Base-by-base conservation (phyloP, 768 basidiomycete genomes). In the Exsudoporus frostii region DNA sequence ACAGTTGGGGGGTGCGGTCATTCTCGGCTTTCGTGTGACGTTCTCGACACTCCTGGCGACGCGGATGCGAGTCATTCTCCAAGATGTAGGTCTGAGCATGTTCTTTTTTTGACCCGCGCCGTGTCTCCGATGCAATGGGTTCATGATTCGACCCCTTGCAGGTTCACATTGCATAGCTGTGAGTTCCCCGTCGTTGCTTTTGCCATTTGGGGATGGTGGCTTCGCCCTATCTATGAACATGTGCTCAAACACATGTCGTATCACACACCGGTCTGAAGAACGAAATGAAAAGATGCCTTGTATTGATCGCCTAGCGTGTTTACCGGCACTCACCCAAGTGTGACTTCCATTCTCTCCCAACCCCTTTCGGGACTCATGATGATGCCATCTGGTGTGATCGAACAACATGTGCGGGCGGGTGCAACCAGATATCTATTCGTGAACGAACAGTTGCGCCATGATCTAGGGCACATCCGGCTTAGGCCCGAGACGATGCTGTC, bases 241-340 rank as follows among this genome's bases (percentile, higher is more conserved):
- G 54, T 52, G 54, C 41, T 37, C 57, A 38, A 57, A 57, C 62
- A 58, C 62, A 61, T 61, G 62, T 42, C 51, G 29, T 27, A 53
- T 50, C 60, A 48, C 50, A 50, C 58, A 33, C 43, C 45, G 20
- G 45, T n/a, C 29, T 46, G 36, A 47, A 40, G 37, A 5, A 34
- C 37, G 29, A 57, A 64, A 63, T 63, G 55, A 64, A 64, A 61
- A 48, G 37, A 64, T 57, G 58, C 55, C 55, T 61, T 54, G 62
- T 53, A 63, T 60, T 57, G 62, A 60, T 60, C 57, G 55, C 62
- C 53, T 56, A 50, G 37, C 46, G 8, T 55, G 50, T 48, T 39
- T 37, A 40, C 53, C 29, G 51, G 45, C 50, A 38, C 63, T 50
- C 54, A 27, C 33, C 27, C 25, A 45, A 25, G 25, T 45, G 44